Percentiles rank a stretch among this genome's conserved stretches.
These are phyloP conservation scores for Tetrapisispora namnaoensis DNA, from an alignment of 805 yeast genomes.

Conservation along the genomic window DNA sequence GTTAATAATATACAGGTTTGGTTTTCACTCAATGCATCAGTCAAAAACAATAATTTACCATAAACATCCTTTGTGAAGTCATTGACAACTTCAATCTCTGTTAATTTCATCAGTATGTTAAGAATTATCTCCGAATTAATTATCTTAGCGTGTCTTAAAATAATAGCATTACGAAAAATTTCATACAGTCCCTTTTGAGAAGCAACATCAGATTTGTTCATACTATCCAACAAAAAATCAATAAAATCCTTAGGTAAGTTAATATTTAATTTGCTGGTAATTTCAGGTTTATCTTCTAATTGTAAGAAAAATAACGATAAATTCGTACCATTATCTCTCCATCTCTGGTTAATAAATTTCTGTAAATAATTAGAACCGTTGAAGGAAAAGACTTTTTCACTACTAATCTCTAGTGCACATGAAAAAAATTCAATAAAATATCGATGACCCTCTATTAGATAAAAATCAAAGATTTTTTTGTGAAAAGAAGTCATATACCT, in stretches of 20 bases:
- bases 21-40: constrained; percentile 22
- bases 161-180: constrained; percentile 42
- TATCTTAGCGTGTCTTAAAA: constrained; percentile 33
- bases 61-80: constrained; percentile 34
- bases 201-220: constrained; percentile 5
- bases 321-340: constrained; percentile 31
- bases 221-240: constrained; percentile 1
- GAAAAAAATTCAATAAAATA: constrained; percentile 37
- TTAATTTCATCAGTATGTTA: not conserved
- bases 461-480: constrained; percentile 33
- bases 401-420: constrained; percentile 31
- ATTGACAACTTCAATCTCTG: not conserved
- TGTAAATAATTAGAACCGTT: constrained; percentile 38
- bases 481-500: constrained; percentile 40
- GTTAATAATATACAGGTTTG: constrained; percentile 9
- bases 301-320: constrained; percentile 37
- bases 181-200: constrained; percentile 24
- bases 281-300: constrained; percentile 22
- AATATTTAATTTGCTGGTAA: constrained; percentile 28
- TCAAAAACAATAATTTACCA: constrained; percentile 33
- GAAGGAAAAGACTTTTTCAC: constrained; percentile 36
- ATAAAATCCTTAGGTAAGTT: constrained; percentile 22
- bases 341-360: constrained; percentile 36
- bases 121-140: constrained; percentile 1
- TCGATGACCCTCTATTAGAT: constrained; percentile 33